Base-by-base conservation (phyloP, 1,139 yeast species). In the Lodderomyces oxycetoniae region DNA sequence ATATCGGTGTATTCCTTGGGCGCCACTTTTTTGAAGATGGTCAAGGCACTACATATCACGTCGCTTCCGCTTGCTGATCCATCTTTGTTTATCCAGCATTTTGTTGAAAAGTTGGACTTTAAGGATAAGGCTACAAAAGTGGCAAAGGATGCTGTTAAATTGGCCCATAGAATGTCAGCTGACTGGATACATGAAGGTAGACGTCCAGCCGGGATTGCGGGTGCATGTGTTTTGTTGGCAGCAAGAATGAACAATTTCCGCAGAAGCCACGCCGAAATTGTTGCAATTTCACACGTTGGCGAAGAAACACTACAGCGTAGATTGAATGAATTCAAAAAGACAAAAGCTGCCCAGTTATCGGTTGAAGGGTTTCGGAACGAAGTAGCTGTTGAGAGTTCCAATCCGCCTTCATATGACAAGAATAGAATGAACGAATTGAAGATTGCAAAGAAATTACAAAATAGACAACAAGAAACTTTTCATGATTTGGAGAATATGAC, bases 161-260 rank as follows among this genome's bases (percentile, higher is more conserved):
- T 91, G 24, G 95, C 95, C 1, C 87, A 79, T 50, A 69, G 96
- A 47, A 91, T 91, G 99, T 72, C 89, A 15, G 75, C 79, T 33
- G 98, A 91, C 54, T 91, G 97, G 96, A 84, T 91, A 44, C 85
- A 82, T 52, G 94, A 87, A 56, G 99, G 99, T 22, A 74, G 99
- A 53, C 72, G 98, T 42, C 98, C 98, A 0, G 97, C 98, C 0
- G 98, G 99, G 50, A 77, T 91, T 34, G 98, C 98, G 0, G 99
- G 98, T 19, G 98, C 98, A 0, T 88, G 97, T 58, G 72, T 91
- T 2, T 58, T 93, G 32, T 62, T 91, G 34, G 98, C 99, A 0
- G 91, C 96, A 3, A 73, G 98, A 58, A 91, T 91, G 97, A 91
- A 91, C 59, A 89, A 89, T 51, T 79, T 85, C 54, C 73, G 96